Evolutionary conservation across 148 eudicot genomes (phyloP).

Genomic region (Fagopyrum esculentum): DNA sequence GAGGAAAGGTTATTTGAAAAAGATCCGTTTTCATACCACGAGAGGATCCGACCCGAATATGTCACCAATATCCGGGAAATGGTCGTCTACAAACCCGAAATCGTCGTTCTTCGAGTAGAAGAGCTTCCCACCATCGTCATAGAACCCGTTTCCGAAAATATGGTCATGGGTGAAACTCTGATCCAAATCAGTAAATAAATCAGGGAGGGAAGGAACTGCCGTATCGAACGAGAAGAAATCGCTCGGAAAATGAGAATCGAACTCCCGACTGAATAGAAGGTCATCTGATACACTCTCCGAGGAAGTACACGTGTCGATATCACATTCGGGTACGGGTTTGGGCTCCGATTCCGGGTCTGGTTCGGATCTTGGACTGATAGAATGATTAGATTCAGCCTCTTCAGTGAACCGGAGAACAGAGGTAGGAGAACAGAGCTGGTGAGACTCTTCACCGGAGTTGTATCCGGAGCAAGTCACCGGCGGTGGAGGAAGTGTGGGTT

Average conservation of each 20-base stretch:
- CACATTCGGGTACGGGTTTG: neutral
- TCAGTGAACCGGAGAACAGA: constrained; percentile 34
- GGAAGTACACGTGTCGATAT: constrained; percentile 7
- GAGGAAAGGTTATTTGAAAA: neutral
- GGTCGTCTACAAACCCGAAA: constrained; percentile 27
- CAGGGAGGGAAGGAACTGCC: neutral
- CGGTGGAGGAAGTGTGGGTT: neutral
- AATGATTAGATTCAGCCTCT: neutral
- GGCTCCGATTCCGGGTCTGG: constrained; percentile 6
- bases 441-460: constrained; percentile 13
- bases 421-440: constrained; percentile 32
- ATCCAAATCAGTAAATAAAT: constrained; percentile 1
- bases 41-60: constrained; percentile 56
- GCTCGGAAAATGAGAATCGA: neutral
- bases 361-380: neutral
- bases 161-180: neutral
- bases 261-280: neutral
- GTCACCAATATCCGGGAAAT: constrained; percentile 39
- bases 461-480: constrained; percentile 3
- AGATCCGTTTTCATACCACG: constrained; percentile 4
- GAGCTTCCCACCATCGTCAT: neutral
- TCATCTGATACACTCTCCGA: neutral
- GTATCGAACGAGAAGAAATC: neutral
- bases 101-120: constrained; percentile 9
- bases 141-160: neutral